Conservation (phyloP, 441 rosid genomes). For the Croton laevigatus region DNA sequence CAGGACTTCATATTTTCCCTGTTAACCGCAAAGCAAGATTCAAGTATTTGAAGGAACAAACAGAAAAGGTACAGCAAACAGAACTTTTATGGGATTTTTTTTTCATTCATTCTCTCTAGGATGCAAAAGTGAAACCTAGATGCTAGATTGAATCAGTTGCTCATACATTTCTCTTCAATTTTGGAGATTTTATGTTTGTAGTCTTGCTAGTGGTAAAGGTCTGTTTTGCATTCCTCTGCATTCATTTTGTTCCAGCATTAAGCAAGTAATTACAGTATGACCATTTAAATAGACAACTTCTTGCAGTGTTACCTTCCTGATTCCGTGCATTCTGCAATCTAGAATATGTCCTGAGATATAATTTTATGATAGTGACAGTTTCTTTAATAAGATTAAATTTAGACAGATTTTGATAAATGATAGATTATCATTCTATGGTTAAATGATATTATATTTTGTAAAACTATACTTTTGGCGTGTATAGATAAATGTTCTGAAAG, state of each 20-base stretch:
- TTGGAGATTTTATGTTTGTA: neutral
- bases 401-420: neutral
- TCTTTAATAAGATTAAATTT: neutral
- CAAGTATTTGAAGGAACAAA: constrained; percentile 50
- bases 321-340: neutral
- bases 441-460: neutral
- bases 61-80: constrained; percentile 57
- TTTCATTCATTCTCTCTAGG: neutral
- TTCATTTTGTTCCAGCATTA: neutral
- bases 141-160: constrained; percentile 4
- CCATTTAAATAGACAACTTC: neutral
- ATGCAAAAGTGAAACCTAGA: neutral
- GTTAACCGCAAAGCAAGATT: constrained; percentile 64
- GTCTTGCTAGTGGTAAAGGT: neutral
- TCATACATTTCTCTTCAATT: neutral
- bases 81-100: neutral
- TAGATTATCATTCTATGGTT: neutral
- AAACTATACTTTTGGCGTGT: neutral
- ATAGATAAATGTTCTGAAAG: neutral
- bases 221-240: neutral
- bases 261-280: no score
- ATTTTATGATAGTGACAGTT: neutral
- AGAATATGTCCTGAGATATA: neutral
- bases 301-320: neutral
- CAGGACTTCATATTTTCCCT: constrained; percentile 68